These are phyloP conservation scores for Ophiorrhiza pumila DNA, from an alignment of 257 asterid genomes.

Conservation along the genomic window DNA sequence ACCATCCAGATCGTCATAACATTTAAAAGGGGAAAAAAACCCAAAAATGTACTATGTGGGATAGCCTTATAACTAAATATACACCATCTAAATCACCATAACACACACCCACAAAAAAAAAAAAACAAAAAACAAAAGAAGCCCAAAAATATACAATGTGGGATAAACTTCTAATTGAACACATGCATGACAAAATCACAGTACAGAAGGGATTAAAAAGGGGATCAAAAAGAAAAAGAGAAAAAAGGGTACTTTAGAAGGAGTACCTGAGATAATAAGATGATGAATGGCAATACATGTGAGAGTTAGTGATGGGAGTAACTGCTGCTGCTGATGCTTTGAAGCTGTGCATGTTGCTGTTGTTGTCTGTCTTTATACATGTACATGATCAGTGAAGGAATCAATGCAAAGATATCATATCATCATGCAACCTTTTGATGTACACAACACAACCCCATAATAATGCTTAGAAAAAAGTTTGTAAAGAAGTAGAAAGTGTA, in stretches of 20 bases:
- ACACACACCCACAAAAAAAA: too few relatives aligned
- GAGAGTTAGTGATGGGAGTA: conserved; percentile 37
- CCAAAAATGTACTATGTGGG: neutral
- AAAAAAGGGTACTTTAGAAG: neutral
- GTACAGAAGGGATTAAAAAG: neutral
- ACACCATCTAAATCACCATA: neutral
- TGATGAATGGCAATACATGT: conserved; percentile 57
- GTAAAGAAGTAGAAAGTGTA: conserved; percentile 1
- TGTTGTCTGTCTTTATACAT: conserved; percentile 1
- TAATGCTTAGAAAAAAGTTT: conserved; percentile 17
- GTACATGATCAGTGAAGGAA: neutral
- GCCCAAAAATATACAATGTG: neutral
- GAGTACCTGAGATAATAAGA: conserved; percentile 58
- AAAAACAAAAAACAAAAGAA: neutral
- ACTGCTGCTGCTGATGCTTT: conserved; percentile 32
- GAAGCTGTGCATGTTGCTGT: conserved; percentile 51
- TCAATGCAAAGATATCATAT: neutral
- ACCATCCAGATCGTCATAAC: neutral
- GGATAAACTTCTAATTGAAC: neutral
- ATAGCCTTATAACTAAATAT: neutral
- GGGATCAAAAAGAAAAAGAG: neutral
- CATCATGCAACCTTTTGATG: conserved; percentile 1
- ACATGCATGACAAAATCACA: neutral
- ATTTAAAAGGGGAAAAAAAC: neutral
- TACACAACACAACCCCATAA: conserved; percentile 2